Percentiles rank a stretch among this genome's conserved stretches.
Conservation (phyloP, 2,329 filamentous ascomycete species). For the Neofusicoccum kwambonambiense region DNA sequence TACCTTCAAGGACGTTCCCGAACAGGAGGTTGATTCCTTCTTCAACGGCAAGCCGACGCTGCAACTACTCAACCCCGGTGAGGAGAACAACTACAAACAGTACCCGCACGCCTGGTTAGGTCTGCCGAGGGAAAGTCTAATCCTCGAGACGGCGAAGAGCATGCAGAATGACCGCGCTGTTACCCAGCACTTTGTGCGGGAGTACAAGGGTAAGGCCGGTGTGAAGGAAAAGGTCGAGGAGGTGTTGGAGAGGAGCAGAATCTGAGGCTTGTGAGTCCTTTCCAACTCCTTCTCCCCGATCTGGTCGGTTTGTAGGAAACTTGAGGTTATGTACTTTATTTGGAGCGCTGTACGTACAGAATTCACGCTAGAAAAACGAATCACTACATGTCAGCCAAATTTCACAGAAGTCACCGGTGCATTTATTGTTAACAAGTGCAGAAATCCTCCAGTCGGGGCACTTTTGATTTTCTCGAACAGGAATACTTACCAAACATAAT, state of each 20-base stretch:
- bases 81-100: slow-evolving; percentile 59
- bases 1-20: slow-evolving; percentile 65
- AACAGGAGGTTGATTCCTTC: slow-evolving; percentile 64
- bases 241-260: slow-evolving; percentile 49
- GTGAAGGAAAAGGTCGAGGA: slow-evolving; percentile 60
- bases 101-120: slow-evolving; percentile 73
- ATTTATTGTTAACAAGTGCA: too few relatives aligned
- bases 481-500: too few relatives aligned
- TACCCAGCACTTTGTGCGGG: slow-evolving; percentile 39
- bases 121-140: slow-evolving; percentile 69
- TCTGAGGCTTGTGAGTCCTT: neutral
- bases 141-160: slow-evolving; percentile 37
- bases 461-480: too few relatives aligned
- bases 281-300: neutral
- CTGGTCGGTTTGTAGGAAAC: too few relatives aligned
- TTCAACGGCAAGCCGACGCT: slow-evolving; percentile 59
- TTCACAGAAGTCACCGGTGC: too few relatives aligned
- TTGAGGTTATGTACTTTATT: neutral
- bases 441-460: too few relatives aligned
- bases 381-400: too few relatives aligned
- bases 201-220: slow-evolving; percentile 46
- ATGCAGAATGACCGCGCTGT: slow-evolving; percentile 35
- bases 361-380: too few relatives aligned
- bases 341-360: too few relatives aligned
- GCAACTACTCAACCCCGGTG: slow-evolving; percentile 55